Conservation (phyloP, 805 yeast species). For the Candida taoyuanica region DNA sequence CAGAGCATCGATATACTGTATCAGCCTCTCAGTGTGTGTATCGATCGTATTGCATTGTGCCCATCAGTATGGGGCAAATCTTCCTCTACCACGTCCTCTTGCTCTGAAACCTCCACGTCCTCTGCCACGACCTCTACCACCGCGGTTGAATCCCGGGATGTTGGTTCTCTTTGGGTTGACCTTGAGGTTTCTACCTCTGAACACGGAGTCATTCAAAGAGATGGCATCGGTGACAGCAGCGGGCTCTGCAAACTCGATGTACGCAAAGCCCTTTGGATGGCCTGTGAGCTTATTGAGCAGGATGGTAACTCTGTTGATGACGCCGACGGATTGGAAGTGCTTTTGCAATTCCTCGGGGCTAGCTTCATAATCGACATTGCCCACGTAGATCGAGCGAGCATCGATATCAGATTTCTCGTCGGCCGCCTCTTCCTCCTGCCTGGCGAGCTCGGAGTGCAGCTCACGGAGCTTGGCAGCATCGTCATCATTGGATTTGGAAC, state of each 20-base stretch:
- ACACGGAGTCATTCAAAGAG: conserved; percentile 55
- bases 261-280: conserved; percentile 83
- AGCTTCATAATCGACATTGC: conserved; percentile 77
- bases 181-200: conserved; percentile 67
- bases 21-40: no score
- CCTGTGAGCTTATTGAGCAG: conserved; percentile 70
- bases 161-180: conserved; percentile 79
- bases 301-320: conserved; percentile 76
- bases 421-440: conserved; percentile 35
- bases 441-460: conserved; percentile 46
- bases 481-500: conserved; percentile 30
- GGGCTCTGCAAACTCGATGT: conserved; percentile 73
- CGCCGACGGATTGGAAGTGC: conserved; percentile 65
- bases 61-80: conserved; percentile 39
- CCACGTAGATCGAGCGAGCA: conserved; percentile 72
- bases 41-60: no score
- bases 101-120: conserved; percentile 39
- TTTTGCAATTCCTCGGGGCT: conserved; percentile 77
- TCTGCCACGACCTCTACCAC: conserved; percentile 45
- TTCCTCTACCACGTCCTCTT: conserved; percentile 37
- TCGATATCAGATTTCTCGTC: conserved; percentile 66
- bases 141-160: conserved; percentile 59
- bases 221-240: conserved; percentile 63
- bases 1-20: no score
- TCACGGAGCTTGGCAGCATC: conserved; percentile 61